Percentiles rank a stretch among this genome's conserved stretches.
phyloP scores from a whole-genome alignment of 495 filamentous ascomycete genomes.

The Sporormia fimetaria region DNA sequence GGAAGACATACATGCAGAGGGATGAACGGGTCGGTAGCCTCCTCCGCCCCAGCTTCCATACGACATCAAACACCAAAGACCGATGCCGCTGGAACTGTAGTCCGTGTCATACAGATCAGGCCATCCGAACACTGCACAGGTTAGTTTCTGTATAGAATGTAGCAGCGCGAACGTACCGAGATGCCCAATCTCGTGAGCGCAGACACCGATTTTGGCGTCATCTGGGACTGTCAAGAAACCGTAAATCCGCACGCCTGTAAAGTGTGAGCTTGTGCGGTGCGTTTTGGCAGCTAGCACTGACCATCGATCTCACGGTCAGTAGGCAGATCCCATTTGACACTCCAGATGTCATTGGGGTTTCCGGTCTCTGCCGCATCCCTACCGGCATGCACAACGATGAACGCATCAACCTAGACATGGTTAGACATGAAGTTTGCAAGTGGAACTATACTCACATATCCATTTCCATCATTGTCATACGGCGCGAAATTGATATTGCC shows the following conservation, averaged over 20 bases:
- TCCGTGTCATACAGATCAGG: slow-evolving; percentile 18
- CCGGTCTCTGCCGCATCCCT: slow-evolving; percentile 6
- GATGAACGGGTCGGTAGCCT: slow-evolving; percentile 12
- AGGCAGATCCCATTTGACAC: slow-evolving; percentile 13
- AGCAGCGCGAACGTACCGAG: background rate
- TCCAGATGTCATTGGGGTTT: slow-evolving; percentile 9
- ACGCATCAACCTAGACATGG: slow-evolving; percentile 11
- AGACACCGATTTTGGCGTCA: slow-evolving; percentile 15
- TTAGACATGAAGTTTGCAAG: background rate
- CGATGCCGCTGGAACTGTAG: slow-evolving; percentile 8
- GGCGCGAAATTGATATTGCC: slow-evolving; percentile 2
- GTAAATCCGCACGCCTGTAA: slow-evolving; percentile 6
- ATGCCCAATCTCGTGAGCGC: slow-evolving; percentile 11
- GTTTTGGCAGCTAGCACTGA: background rate
- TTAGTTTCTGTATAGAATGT: background rate
- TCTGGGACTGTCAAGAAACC: slow-evolving; percentile 15
- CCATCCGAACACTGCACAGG: slow-evolving; percentile 11
- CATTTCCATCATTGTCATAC: slow-evolving; percentile 18
- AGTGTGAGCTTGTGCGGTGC: background rate
- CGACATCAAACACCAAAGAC: slow-evolving; percentile 15
- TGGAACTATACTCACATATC: slow-evolving; percentile 5
- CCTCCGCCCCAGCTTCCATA: slow-evolving; percentile 12
- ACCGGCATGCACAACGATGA: slow-evolving; percentile 16
- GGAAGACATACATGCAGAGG: slow-evolving; percentile 6
- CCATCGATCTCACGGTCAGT: slow-evolving; percentile 3